Conservation (phyloP, 495 filamentous ascomycete species). For the Physcia stellaris region DNA sequence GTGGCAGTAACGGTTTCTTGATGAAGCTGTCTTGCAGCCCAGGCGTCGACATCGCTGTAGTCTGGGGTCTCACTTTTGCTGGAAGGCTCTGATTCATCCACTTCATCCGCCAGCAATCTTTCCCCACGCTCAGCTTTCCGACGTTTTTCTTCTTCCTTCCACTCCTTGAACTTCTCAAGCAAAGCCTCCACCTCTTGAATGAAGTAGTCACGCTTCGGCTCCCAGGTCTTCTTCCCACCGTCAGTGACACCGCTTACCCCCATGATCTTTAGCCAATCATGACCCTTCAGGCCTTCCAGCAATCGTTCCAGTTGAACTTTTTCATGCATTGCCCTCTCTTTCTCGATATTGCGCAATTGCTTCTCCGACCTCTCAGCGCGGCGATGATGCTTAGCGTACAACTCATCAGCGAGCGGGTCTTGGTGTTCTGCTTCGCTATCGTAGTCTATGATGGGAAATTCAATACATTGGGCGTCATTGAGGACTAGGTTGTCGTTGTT, state of each 20-base stretch:
- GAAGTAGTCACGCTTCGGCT: constrained; percentile 73
- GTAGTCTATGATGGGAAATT: constrained; percentile 38
- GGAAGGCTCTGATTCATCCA: constrained; percentile 18
- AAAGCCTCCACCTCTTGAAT: constrained; percentile 65
- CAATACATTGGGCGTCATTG: constrained; percentile 37
- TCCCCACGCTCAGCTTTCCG: constrained; percentile 56
- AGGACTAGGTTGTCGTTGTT: constrained; percentile 20
- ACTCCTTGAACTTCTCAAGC: constrained; percentile 71
- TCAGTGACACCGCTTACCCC: constrained; percentile 82
- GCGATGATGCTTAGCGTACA: constrained; percentile 57
- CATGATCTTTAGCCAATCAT: constrained; percentile 87
- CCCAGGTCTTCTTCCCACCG: constrained; percentile 66
- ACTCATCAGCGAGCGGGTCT: constrained; percentile 57
- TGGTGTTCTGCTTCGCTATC: constrained; percentile 23
- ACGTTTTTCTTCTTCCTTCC: constrained; percentile 84
- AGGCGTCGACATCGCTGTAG: constrained; percentile 59
- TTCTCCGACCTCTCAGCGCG: constrained; percentile 81
- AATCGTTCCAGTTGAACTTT: constrained; percentile 75
- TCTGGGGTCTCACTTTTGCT: constrained; percentile 42
- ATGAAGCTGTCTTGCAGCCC: constrained; percentile 57
- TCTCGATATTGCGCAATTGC: constrained; percentile 84
- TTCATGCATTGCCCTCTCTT: constrained; percentile 82
- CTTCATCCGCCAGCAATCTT: constrained; percentile 25
- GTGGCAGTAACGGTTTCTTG: constrained; percentile 47
- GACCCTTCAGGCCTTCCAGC: constrained; percentile 74